Base-by-base conservation (phyloP, 805 yeast genomes). In the Middelhovenomyces tepae region DNA sequence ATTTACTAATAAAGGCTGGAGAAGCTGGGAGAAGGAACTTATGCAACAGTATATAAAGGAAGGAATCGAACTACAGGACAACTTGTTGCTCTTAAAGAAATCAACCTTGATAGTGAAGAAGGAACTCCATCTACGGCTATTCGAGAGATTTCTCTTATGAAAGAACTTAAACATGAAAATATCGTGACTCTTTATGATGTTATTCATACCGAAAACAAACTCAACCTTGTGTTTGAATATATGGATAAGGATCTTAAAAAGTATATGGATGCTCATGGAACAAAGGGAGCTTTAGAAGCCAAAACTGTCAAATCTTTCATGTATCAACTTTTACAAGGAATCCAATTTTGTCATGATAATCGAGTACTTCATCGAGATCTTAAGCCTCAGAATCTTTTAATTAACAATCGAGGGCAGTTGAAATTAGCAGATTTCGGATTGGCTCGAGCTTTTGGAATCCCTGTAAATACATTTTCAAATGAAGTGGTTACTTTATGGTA, bases 111-210 rank as follows among this genome's bases (percentile, higher is more conserved):
- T 53, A 79, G 93, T 32, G 98, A 91, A 53, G 96, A 91, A 61
- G 98, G 98, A 23, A 93, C 97, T 1, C 98, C 98, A 5, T 85
- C 95, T 4, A 91, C 98, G 1, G 98, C 98, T 2, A 89, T 89
- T 49, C 71, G 98, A 44, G 98, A 89, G 59, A 89, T 89, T 42
- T 89, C 97, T 4, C 65, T 89, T 38, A 80, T 89, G 85, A 89
- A 89, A 59, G 98, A 89, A 59, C 67, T 89, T 39, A 84, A 83
- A 54, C 94, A 87, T 55, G 94, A 82, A 45, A 89, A 89, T 57
- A 85, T 89, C 43, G 93, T 89, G 28, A 77, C 95, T 9, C 62
- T 89, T 31, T 86, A 86, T 60, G 98, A 89, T 56, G 96, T 89
- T 27, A 87, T 91, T 41, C 97, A 89, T 58, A 85, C 96, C 2